These are phyloP conservation scores for Maudiozyma humilis DNA, from an alignment of 1,139 yeast species.

Conservation along the genomic window DNA sequence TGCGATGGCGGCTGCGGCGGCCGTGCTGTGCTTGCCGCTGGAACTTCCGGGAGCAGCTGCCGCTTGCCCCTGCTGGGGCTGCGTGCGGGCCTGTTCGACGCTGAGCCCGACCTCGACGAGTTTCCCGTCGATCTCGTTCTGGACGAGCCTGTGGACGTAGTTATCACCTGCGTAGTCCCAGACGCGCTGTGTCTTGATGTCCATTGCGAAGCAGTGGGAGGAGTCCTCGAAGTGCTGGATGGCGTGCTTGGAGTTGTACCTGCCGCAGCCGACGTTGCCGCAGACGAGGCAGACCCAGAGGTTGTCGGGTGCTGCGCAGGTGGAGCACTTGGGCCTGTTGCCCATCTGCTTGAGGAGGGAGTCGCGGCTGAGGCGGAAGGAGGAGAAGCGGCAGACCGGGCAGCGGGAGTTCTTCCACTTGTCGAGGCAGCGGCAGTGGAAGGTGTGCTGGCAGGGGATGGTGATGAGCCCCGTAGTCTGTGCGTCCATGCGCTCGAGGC, in stretches of 20 bases:
- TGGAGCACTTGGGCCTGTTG: conserved; percentile 22
- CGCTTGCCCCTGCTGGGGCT: conserved; percentile 2
- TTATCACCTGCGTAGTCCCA: conserved; percentile 95
- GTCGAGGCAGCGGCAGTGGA: conserved; percentile 81
- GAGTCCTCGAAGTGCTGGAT: conserved; percentile 69
- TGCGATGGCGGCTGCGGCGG: conserved; percentile 16
- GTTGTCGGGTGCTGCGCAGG: conserved; percentile 57
- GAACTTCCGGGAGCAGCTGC: too few species aligned
- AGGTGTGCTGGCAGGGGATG: conserved; percentile 88
- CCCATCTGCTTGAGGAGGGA: conserved; percentile 33
- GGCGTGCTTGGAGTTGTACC: conserved; percentile 85
- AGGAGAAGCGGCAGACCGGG: conserved; percentile 84
- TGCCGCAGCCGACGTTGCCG: conserved; percentile 84
- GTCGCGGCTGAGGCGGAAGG: conserved; percentile 24
- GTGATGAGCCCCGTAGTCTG: conserved; percentile 74
- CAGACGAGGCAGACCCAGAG: conserved; percentile 89
- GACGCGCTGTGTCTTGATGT: conserved; percentile 70
- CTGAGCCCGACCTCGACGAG: conserved; percentile 49
- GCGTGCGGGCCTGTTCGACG: too few species aligned
- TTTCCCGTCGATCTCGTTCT: conserved; percentile 81
- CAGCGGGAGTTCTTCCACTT: conserved; percentile 90
- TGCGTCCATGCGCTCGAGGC: conserved; percentile 83
- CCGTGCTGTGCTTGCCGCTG: conserved; percentile 7
- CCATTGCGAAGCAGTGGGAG: conserved; percentile 91
- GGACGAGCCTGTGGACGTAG: conserved; percentile 79